Conservation (phyloP, 768 basidiomycete species). For the Floccularia luteovirens region DNA sequence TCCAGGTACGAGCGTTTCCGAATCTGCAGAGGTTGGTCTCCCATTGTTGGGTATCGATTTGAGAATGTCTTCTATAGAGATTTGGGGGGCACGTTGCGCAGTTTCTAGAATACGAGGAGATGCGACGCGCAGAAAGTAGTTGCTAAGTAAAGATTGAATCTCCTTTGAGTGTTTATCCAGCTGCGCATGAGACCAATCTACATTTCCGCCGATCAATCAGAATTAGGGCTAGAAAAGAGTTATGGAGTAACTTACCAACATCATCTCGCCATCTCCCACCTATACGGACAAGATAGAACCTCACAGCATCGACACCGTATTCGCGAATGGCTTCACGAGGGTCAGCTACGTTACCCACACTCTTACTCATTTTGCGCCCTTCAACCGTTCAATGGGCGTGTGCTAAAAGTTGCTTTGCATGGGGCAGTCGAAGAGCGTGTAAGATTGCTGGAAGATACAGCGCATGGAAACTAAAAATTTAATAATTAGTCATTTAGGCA, state of each 20-base stretch:
- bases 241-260: conserved; percentile 43
- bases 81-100: conserved; percentile 5
- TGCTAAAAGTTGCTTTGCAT: conserved; percentile 32
- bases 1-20: no score
- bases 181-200: conserved; percentile 73
- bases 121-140: conserved; percentile 64
- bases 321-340: conserved; percentile 65
- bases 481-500: no score
- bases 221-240: neutral
- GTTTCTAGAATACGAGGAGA: conserved; percentile 37
- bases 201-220: neutral
- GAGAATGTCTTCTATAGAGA: conserved; percentile 9
- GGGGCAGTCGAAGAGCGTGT: conserved; percentile 54
- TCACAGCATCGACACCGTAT: conserved; percentile 66
- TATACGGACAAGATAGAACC: conserved; percentile 74
- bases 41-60: conserved; percentile 10
- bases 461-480: conserved; percentile 88
- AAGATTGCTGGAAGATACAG: conserved; percentile 85
- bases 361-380: conserved; percentile 86
- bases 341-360: conserved; percentile 79
- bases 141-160: conserved; percentile 63
- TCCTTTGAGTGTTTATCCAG: conserved; percentile 56
- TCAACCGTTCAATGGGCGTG: conserved; percentile 87
- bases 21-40: no score
- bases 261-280: conserved; percentile 76